A percentile compares a stretch with the other conserved stretches of the same genome.
Evolutionary conservation across 768 basidiomycete genomes (phyloP).

Genomic region (Trametes meyenii): DNA sequence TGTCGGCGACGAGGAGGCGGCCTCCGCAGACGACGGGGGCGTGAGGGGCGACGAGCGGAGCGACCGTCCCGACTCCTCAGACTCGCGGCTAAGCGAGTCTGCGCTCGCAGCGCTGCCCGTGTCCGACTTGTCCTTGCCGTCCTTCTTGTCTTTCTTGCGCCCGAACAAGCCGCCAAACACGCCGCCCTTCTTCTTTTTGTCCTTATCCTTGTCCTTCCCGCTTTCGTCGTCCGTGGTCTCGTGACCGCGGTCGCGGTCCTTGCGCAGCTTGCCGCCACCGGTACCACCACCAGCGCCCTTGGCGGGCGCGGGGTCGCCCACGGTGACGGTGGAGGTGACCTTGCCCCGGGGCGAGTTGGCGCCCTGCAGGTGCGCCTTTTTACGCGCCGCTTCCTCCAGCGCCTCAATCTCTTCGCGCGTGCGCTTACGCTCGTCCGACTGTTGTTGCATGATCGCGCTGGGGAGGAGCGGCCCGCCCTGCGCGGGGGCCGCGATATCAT

Average conservation of each 20-base stretch:
- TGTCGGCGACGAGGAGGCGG: constrained; percentile 46
- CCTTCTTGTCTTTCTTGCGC: constrained; percentile 75
- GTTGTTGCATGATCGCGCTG: constrained; percentile 45
- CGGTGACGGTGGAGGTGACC: constrained; percentile 15
- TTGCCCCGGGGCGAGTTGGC: constrained; percentile 12
- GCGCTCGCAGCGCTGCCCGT: constrained; percentile 57
- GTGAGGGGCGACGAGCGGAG: constrained; percentile 29
- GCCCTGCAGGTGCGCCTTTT: constrained; percentile 44
- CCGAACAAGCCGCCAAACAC: constrained; percentile 80
- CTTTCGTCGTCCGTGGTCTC: constrained; percentile 45
- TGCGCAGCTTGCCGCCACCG: constrained; percentile 44
- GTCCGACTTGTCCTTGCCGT: constrained; percentile 54
- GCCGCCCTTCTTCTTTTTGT: constrained; percentile 69
- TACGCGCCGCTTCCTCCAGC: constrained; percentile 47
- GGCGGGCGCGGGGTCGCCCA: constrained; percentile 1
- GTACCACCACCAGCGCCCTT: constrained; percentile 20
- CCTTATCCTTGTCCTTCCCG: constrained; percentile 46
- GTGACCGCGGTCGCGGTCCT: constrained; percentile 42
- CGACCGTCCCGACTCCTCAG: constrained; percentile 67
- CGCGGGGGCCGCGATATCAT: constrained; percentile 33
- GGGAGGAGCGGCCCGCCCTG: constrained; percentile 36
- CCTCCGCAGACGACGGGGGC: constrained; percentile 27
- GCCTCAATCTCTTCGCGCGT: constrained; percentile 52
- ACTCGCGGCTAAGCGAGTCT: constrained; percentile 42
- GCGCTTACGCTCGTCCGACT: constrained; percentile 58